phyloP scores from a whole-genome alignment of 805 yeast species.

The Cyberlindnera xylosilytica region DNA sequence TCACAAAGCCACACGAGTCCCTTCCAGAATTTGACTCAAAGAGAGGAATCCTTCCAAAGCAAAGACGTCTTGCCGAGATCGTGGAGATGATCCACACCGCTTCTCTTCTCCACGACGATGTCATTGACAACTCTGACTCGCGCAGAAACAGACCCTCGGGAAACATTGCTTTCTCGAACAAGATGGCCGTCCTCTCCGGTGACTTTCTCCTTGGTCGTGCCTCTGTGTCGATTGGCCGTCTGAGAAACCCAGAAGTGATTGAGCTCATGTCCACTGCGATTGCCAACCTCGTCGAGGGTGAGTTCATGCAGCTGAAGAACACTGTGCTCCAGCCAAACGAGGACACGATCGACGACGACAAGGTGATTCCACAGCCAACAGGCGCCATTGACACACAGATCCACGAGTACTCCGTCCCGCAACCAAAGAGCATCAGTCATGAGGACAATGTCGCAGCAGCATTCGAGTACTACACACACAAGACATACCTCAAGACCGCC shows the following conservation, averaged over 20 bases:
- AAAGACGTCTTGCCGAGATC: slow-evolving; percentile 92
- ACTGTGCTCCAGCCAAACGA: slow-evolving; percentile 63
- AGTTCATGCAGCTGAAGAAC: slow-evolving; percentile 96
- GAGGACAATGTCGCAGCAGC: slow-evolving; percentile 75
- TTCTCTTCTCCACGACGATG: slow-evolving; percentile 92
- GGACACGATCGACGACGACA: slow-evolving; percentile 45
- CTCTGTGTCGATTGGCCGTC: slow-evolving; percentile 88
- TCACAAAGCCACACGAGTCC: slow-evolving; percentile 74
- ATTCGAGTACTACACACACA: slow-evolving; percentile 91
- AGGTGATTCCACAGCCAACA: slow-evolving; percentile 51
- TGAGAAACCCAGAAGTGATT: slow-evolving; percentile 95
- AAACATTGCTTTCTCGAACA: slow-evolving; percentile 90
- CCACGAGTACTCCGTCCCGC: slow-evolving; percentile 34
- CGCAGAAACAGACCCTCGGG: slow-evolving; percentile 91
- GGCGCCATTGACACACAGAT: slow-evolving; percentile 56
- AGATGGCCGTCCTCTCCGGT: slow-evolving; percentile 97
- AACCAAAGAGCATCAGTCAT: slow-evolving; percentile 43
- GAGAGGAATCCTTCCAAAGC: slow-evolving; percentile 87
- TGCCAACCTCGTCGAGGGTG: slow-evolving; percentile 97
- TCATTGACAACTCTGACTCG: slow-evolving; percentile 84
- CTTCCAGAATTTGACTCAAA: slow-evolving; percentile 56
- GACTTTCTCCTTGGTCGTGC: slow-evolving; percentile 95
- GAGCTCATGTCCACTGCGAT: slow-evolving; percentile 93
- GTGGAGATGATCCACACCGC: slow-evolving; percentile 99
- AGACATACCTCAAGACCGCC: slow-evolving; percentile 94